Evolutionary conservation across 2,329 filamentous ascomycete genomes (phyloP).

Genomic region (Amylocarpus encephaloides): DNA sequence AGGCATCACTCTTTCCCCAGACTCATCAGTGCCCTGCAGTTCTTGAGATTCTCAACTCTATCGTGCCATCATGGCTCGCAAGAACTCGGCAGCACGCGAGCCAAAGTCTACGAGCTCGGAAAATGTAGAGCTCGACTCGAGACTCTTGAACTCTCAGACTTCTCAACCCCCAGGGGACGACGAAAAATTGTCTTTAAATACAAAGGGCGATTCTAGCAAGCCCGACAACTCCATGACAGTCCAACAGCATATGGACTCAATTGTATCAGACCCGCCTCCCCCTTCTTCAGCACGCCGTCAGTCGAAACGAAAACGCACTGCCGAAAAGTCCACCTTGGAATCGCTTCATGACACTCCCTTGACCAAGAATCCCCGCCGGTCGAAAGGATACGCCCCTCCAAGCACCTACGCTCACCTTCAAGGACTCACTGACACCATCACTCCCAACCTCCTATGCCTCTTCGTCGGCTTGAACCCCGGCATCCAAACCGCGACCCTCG

Average conservation of each 20-base stretch:
- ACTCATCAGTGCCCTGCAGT: not conserved
- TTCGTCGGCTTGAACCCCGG: slow-evolving; percentile 76
- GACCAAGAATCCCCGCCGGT: slow-evolving; percentile 23
- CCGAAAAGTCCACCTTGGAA: slow-evolving; percentile 7
- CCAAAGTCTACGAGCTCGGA: slow-evolving; percentile 2
- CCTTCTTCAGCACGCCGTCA: slow-evolving; percentile 1
- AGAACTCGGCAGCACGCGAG: slow-evolving; percentile 4
- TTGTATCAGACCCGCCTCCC: slow-evolving; percentile 1
- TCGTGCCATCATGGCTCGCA: slow-evolving; percentile 7
- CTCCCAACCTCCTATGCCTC: slow-evolving; percentile 59
- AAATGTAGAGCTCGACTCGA: slow-evolving; percentile 1
- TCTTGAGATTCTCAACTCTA: slow-evolving; percentile 2
- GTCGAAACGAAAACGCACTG: slow-evolving; percentile 8
- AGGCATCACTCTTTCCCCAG: slow-evolving; percentile 1
- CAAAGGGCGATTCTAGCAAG: too few relatives aligned
- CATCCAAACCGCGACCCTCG: slow-evolving; percentile 59
- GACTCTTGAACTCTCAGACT: not conserved
- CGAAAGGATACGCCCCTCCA: slow-evolving; percentile 55
- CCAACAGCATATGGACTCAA: slow-evolving; percentile 3
- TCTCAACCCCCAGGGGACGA: too few relatives aligned
- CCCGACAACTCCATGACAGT: not conserved
- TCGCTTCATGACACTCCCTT: slow-evolving; percentile 5
- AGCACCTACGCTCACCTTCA: slow-evolving; percentile 65
- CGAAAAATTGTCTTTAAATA: too few relatives aligned
- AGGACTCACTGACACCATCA: slow-evolving; percentile 53